Evolutionary conservation across 2,329 filamentous ascomycete genomes (phyloP), one percentile per base, ranked within the genome.

Genomic region (Aschersonia sp.): DNA sequence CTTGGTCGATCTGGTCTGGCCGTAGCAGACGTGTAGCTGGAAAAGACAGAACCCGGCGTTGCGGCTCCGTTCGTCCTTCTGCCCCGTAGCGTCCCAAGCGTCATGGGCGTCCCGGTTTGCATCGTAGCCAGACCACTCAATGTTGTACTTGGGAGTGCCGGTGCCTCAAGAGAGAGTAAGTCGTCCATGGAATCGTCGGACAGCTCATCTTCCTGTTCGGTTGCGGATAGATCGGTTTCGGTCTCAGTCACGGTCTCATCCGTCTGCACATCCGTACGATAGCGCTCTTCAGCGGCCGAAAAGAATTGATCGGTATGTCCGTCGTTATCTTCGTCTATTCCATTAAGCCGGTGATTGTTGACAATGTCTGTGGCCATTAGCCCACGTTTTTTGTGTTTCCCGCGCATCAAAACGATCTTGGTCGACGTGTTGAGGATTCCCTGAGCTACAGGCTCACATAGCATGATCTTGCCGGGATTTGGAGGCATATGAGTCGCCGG

Each of bases 401-500:
- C 76, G 30, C 76, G 75, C 44, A 85, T 81, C 29, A 97, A 72
- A 30, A 98, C 81, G 49, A 98, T 87, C 57, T 84, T 88, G 12
- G 89, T 98, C 10, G 70, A 75, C 1, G 86, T 74, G 7, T 81
- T 74, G 44, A 98, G 62, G 5, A 92, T 64, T 7, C 92, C 92
- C 64, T 98, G 92, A 5, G 86, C 80, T 12, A 97, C 88, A 7
- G 92, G 92, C 62, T 98, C 92, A 61, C 89, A 97, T n/a, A 94
- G 79, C 44, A 86, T 81, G 51, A 97, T 85, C 65, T 84, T 88
- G 41, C 87, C 92, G 0, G 89, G 87, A 41, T 87, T 86, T 11
- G 87, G 78, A 30, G 86, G 80, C 14, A 85, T 78, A 64, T 95
- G 87, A 7, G 88, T 94, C 52, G 94, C 83, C 10, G 88, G 84